Evolutionary conservation across 768 basidiomycete species (phyloP).

Genomic region (Russula foetens): DNA sequence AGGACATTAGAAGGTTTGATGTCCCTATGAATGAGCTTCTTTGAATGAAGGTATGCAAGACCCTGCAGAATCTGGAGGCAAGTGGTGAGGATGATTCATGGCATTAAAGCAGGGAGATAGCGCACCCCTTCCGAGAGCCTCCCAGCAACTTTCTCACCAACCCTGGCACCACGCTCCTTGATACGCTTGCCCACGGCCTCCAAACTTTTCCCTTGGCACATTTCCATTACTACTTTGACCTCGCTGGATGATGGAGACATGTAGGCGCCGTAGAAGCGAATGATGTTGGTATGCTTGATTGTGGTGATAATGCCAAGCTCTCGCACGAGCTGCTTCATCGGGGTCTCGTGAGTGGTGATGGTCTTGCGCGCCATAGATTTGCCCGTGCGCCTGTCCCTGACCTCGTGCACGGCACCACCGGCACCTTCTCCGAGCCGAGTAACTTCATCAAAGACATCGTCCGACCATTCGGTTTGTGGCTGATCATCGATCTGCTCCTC

Average conservation of each 20-base stretch:
- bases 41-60: conserved; percentile 86
- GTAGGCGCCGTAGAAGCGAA: conserved; percentile 88
- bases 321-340: conserved; percentile 84
- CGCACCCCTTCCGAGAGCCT: conserved; percentile 88
- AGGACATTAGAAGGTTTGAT: conserved; percentile 94
- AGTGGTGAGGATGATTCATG: conserved; percentile 8
- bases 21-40: conserved; percentile 91
- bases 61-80: conserved; percentile 69
- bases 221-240: conserved; percentile 94
- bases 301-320: conserved; percentile 87
- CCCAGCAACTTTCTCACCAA: conserved; percentile 84
- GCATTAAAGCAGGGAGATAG: conserved; percentile 7
- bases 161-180: conserved; percentile 66
- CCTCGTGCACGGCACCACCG: conserved; percentile 93
- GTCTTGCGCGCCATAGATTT: conserved; percentile 91
- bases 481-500: conserved; percentile 30
- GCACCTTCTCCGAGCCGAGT: conserved; percentile 87
- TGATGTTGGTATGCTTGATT: conserved; percentile 80
- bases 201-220: conserved; percentile 77
- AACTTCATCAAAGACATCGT: conserved; percentile 68
- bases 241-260: conserved; percentile 82
- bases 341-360: conserved; percentile 85
- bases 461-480: conserved; percentile 42
- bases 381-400: conserved; percentile 72
- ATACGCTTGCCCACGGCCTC: conserved; percentile 84